Percentiles rank a stretch among this genome's conserved stretches.
Conservation (phyloP, 495 filamentous ascomycete genomes). For the Trypethelium eluteriae region DNA sequence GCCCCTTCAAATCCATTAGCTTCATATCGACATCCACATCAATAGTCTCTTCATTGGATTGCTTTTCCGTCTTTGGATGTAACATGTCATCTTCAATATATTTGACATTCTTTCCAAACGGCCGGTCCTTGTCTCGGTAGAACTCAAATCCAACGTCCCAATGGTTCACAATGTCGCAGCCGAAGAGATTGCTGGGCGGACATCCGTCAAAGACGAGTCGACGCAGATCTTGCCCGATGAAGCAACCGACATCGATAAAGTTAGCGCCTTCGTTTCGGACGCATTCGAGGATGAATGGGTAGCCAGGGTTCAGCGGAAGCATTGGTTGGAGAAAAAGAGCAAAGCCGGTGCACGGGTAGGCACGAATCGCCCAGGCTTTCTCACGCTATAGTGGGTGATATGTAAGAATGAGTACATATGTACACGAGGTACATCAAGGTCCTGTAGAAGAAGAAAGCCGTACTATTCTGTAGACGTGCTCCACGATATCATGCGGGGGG, state of each 20-base stretch:
- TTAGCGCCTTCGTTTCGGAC: slow-evolving; percentile 21
- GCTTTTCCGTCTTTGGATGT: background rate
- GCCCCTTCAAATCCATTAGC: slow-evolving; percentile 19
- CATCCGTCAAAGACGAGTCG: slow-evolving; percentile 32
- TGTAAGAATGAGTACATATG: background rate
- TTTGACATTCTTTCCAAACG: slow-evolving; percentile 16
- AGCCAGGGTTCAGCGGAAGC: slow-evolving; percentile 13
- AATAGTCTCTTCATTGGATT: background rate
- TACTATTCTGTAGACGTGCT: slow-evolving; percentile 12
- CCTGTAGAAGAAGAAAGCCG: background rate
- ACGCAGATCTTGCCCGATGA: slow-evolving; percentile 35
- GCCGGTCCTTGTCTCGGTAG: slow-evolving; percentile 30
- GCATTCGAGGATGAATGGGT: slow-evolving; percentile 15
- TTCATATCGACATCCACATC: background rate
- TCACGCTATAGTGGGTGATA: slow-evolving; percentile 10
- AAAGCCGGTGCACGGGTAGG: slow-evolving; percentile 21
- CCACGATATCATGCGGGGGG: background rate
- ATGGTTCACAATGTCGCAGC: slow-evolving; percentile 28
- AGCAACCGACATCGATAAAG: slow-evolving; percentile 38
- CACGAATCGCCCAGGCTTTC: slow-evolving; percentile 23
- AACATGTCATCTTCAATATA: slow-evolving; percentile 30
- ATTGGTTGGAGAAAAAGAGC: slow-evolving; percentile 16
- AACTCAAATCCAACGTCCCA: slow-evolving; percentile 34
- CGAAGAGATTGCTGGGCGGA: slow-evolving; percentile 26
- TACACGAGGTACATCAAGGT: too few relatives aligned